A percentile compares a stretch with the other conserved stretches of the same genome.
These are phyloP conservation scores for Sphaerobolus stellatus DNA, from an alignment of 1,284 basidiomycete species.

Conservation along the genomic window DNA sequence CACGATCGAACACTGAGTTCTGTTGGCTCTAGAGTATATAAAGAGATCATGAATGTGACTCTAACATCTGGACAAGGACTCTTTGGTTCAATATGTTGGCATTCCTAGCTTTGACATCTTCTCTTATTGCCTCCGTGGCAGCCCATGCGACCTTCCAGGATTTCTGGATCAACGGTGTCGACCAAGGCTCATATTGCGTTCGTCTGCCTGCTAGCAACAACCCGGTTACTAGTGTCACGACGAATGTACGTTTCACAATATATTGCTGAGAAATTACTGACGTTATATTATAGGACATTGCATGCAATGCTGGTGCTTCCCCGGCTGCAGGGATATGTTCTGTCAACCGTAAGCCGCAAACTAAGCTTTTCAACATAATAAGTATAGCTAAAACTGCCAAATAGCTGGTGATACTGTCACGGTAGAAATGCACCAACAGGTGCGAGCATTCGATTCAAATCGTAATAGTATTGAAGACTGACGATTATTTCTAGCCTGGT, in stretches of 20 bases:
- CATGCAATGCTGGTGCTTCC: conserved; percentile 43
- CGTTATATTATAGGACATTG: conserved; percentile 40
- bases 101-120: conserved; percentile 29
- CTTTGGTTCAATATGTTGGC: neutral
- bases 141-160: conserved; percentile 56
- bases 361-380: neutral
- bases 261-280: neutral
- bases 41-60: too few species aligned
- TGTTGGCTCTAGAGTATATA: too few species aligned
- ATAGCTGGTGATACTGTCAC: conserved; percentile 47
- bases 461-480: neutral
- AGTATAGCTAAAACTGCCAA: conserved; percentile 1
- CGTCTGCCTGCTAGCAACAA: conserved; percentile 45
- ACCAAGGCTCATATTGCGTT: conserved; percentile 47
- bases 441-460: neutral
- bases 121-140: conserved; percentile 38
- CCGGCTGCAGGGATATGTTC: conserved; percentile 40
- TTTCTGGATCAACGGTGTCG: conserved; percentile 51
- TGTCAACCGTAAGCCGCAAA: conserved; percentile 37
- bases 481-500: conserved; percentile 23
- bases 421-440: conserved; percentile 56
- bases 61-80: too few species aligned
- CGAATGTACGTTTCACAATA: conserved; percentile 27
- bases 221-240: conserved; percentile 45
- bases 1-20: too few species aligned